Conservation (phyloP, 176 grass and related monocot genomes). For the Microstegium vimineum region DNA sequence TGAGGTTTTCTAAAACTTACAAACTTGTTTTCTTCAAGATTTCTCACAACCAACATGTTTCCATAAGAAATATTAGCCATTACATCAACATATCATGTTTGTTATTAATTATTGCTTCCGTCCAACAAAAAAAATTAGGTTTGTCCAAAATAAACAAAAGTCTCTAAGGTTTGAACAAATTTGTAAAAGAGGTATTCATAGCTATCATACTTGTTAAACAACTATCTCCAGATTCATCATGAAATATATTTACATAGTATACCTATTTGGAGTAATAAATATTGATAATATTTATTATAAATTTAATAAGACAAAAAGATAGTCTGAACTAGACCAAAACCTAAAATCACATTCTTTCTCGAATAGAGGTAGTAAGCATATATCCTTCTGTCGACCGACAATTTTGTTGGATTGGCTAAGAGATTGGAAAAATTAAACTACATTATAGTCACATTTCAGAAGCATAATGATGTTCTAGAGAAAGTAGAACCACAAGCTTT, state of each 20-base stretch:
- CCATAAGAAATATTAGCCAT: background rate
- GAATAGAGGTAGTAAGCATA: too few relatives aligned
- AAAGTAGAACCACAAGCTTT: background rate
- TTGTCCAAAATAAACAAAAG: too few relatives aligned
- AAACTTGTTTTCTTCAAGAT: background rate
- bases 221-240: too few relatives aligned
- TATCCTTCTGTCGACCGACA: background rate
- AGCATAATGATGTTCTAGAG: background rate
- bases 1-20: background rate
- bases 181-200: too few relatives aligned
- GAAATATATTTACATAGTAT: too few relatives aligned
- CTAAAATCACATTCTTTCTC: background rate
- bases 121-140: too few relatives aligned
- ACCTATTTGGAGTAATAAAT: too few relatives aligned
- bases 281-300: background rate
- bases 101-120: background rate
- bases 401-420: background rate
- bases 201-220: too few relatives aligned
- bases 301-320: background rate
- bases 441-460: background rate
- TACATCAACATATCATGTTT: background rate
- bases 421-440: background rate
- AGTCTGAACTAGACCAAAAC: background rate
- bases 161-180: too few relatives aligned
- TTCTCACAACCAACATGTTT: too few relatives aligned